phyloP scores from a whole-genome alignment of 2,329 filamentous ascomycete genomes.

The Sporothrix schenckii region DNA sequence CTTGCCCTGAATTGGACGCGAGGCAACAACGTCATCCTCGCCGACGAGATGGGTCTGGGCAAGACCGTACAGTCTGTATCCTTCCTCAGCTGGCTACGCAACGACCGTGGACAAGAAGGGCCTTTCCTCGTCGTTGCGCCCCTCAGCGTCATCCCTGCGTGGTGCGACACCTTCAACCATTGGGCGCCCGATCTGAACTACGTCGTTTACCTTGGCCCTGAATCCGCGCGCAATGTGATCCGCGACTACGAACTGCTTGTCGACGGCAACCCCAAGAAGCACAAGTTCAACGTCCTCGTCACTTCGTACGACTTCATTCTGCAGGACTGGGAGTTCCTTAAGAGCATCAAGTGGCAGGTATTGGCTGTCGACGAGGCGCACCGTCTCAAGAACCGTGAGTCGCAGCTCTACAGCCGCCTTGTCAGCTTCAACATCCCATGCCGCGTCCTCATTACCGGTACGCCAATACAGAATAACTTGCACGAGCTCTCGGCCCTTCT shows the following conservation, averaged over 20 bases:
- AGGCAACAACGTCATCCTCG: conserved; percentile 92
- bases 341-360: conserved; percentile 95
- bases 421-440: conserved; percentile 85
- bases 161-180: conserved; percentile 95
- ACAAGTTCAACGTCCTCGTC: conserved; percentile 96
- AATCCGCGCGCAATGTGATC: conserved; percentile 82
- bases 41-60: conserved; percentile 97
- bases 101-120: conserved; percentile 85
- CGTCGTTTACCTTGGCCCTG: conserved; percentile 91
- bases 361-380: conserved; percentile 96
- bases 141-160: conserved; percentile 93
- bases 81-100: conserved; percentile 95
- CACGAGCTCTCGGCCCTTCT: conserved; percentile 89
- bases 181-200: conserved; percentile 98
- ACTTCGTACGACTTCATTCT: conserved; percentile 98
- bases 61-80: conserved; percentile 98
- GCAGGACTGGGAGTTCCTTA: conserved; percentile 79
- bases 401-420: conserved; percentile 85
- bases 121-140: conserved; percentile 97
- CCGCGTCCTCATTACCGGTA: conserved; percentile 92
- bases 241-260: conserved; percentile 86
- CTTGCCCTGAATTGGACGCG: conserved; percentile 94
- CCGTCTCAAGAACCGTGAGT: conserved; percentile 93
- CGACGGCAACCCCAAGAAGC: conserved; percentile 82
- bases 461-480: conserved; percentile 95